Base-by-base conservation (phyloP, 73 alveolate genomes). In the Paramecium caudatum region DNA sequence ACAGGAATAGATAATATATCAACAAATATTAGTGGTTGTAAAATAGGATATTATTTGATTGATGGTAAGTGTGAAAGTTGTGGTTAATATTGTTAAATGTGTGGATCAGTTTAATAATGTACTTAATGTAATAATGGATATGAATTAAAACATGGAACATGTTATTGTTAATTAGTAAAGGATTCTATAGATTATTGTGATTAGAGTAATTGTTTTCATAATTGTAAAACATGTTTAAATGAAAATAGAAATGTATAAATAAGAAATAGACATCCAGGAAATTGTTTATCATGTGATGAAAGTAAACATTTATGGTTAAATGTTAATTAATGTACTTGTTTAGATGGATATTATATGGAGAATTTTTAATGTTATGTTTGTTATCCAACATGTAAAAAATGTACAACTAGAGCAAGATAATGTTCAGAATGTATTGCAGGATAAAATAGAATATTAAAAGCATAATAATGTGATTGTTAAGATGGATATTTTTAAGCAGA, bases 291-390 rank as follows among this genome's bases (percentile, higher is more conserved):
- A 25, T 65, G 83, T 65, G 83, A 65, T 65, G 47, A 30, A 33
- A 9, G 48, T 4, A 33, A 33, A 32, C 32, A 65, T 12, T 13
- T 30, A 65, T 65, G 83, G 83, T 65, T 65, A 12, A 33, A 65
- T 36, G 34, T 65, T 65, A 36, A 65, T 65, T 33, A 65, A 65
- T 65, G 83, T 15, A 10, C 10, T 1, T 74, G 88, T 74, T n/a
- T 74, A 41, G 69, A 37, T 41, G 88, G 88, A 16, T 74, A 74
- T 41, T 74, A 74, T 74, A 23, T 27, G 47, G 88, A 74, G 21
- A 74, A 41, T 74, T 37, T 45, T 74, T 36, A 27, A 34, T 37
- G 43, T 17, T 65, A 33, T 33, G 12, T 33, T 12, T 65, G 83
- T 13, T 65, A 65, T 65, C 83, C 83, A 10, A 74, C 68, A 3